Conservation (phyloP, 768 basidiomycete species). For the Lactarius evosmus region DNA sequence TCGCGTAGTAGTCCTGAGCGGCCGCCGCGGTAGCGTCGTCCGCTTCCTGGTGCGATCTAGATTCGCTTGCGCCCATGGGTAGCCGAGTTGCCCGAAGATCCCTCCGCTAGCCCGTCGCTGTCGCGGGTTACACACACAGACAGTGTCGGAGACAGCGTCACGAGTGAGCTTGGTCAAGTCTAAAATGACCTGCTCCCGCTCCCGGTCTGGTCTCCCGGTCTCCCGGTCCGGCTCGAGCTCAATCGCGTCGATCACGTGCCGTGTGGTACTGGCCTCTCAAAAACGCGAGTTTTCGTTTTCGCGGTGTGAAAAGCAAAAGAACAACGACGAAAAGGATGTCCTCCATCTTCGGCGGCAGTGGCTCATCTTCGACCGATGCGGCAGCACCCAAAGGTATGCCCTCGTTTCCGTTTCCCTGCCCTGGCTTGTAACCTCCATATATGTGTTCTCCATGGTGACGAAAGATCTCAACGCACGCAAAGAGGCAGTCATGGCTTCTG, state of each 20-base stretch:
- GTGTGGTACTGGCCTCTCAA: neutral
- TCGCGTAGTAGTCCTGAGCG: conserved; percentile 71
- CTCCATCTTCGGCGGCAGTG: conserved; percentile 30
- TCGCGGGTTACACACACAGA: neutral
- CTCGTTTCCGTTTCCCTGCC: neutral
- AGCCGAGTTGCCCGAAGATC: conserved; percentile 12
- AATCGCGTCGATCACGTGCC: neutral
- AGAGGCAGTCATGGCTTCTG: conserved; percentile 53
- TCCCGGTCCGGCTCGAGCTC: neutral
- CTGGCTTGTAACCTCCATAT: neutral
- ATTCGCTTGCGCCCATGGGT: conserved; percentile 69
- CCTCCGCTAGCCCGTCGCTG: neutral
- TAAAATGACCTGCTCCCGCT: too few species aligned
- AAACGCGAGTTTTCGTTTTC: too few species aligned
- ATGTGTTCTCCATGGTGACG: neutral
- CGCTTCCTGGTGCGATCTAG: conserved; percentile 40
- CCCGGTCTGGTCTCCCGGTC: too few species aligned
- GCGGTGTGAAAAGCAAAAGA: neutral
- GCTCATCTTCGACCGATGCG: conserved; percentile 20
- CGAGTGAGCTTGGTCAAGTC: neutral
- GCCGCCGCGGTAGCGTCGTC: conserved; percentile 29
- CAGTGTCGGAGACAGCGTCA: too few species aligned
- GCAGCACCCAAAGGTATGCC: conserved; percentile 21
- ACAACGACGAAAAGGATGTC: conserved; percentile 24
- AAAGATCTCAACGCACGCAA: conserved; percentile 41